Evolutionary conservation across 2,329 filamentous ascomycete species (phyloP).

Genomic region (Pseudogymnoascus verrucosus): DNA sequence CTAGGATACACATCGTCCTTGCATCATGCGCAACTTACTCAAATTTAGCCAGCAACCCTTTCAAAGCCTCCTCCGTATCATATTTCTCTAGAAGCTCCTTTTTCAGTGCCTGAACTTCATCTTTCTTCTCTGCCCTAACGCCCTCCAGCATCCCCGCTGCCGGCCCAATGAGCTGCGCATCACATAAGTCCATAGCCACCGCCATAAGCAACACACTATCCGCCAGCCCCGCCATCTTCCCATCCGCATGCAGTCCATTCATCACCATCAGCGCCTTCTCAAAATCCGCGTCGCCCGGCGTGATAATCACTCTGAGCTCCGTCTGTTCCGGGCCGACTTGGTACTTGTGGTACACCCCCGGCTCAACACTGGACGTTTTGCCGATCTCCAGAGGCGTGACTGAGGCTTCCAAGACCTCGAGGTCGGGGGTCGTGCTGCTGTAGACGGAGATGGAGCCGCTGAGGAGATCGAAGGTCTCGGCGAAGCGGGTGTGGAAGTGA

Average conservation of each 20-base stretch:
- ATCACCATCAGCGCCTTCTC: slow-evolving; percentile 16
- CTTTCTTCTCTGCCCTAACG: slow-evolving; percentile 3
- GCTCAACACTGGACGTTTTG: slow-evolving; percentile 7
- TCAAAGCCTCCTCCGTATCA: background rate
- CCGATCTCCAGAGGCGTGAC: background rate
- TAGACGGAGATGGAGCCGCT: slow-evolving; percentile 16
- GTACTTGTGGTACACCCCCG: slow-evolving; percentile 14
- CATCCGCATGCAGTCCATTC: slow-evolving; percentile 15
- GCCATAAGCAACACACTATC: slow-evolving; percentile 15
- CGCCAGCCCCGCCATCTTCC: slow-evolving; percentile 12
- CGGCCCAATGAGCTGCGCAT: slow-evolving; percentile 10
- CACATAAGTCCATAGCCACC: slow-evolving; percentile 12
- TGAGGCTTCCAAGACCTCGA: background rate
- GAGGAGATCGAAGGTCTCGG: slow-evolving; percentile 16
- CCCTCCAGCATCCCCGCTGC: background rate
- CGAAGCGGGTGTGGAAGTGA: slow-evolving; percentile 16
- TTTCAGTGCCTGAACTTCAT: background rate
- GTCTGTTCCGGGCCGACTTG: slow-evolving; percentile 8
- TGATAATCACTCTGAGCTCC: slow-evolving; percentile 11
- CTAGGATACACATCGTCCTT: background rate
- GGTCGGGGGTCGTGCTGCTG: slow-evolving; percentile 11
- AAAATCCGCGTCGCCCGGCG: slow-evolving; percentile 15
- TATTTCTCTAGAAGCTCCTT: background rate
- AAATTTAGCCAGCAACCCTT: background rate
- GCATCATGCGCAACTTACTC: background rate